Evolutionary conservation across 208 protist genomes (phyloP), one percentile per base, ranked within the genome.

Genomic region (Leishmania guyanensis): DNA sequence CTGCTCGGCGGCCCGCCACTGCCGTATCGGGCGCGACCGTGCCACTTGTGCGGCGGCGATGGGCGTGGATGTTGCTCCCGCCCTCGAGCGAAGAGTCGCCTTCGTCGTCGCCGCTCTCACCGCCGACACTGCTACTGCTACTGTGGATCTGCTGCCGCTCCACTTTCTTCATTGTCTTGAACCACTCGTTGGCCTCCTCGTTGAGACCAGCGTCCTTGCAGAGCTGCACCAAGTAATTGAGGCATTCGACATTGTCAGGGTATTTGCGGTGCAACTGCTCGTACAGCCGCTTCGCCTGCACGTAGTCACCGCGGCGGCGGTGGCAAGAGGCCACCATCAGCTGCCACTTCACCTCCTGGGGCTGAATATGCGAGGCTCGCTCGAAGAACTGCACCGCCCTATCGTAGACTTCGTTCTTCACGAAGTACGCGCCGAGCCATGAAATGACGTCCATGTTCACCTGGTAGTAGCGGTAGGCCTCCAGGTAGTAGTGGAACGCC

Each of bases 301-400:
- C 86, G 69, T 96, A 96, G 83, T 95, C 91, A 53, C 98, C 97
- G 66, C 96, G 96, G 72, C 97, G 93, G 73, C 97, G 90, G 82
- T 99, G 93, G 94, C 98, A 99, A 33, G 90, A 97, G n/a, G 97
- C 97, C 48, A 99, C 93, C 95, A 99, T 98, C 73, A 99, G 88
- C 89, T 95, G 94, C 98, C 98, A 99, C 85, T 99, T 98, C 77
- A 99, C 95, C 86, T 99, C 96, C 68, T 94, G 86, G 26, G 98
- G 98, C 86, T 99, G 93, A 62, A 99, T 99, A 84, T 99, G 93
- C 43, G 98, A 91, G 58, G 98, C 98, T 50, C 98, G 91, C 80
- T 99, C 92, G 88, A 99, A 99, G 89, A 99, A 99, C 88, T 96
- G 86, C 39, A 99, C 95, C 8, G 99, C 98, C 90, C 99, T 99